A percentile compares a stretch with the other conserved stretches of the same genome.
These are phyloP conservation scores for Pseudopediastrum boryanum DNA, from an alignment of 139 green algal species.

Conservation along the genomic window DNA sequence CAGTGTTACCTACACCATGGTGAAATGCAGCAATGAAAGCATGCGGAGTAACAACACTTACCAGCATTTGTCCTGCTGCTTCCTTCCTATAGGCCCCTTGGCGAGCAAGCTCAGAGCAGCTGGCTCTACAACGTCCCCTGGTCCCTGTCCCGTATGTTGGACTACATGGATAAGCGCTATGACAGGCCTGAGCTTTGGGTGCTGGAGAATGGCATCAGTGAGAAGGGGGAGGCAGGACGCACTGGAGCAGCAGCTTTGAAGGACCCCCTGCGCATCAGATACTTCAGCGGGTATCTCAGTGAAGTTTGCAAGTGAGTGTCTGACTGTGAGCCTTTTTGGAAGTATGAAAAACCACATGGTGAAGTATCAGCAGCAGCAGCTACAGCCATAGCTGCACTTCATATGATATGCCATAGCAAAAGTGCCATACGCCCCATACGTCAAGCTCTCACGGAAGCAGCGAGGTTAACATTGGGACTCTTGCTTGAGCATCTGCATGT, in stretches of 20 bases:
- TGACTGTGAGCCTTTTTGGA: background rate
- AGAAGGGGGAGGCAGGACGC: constrained; percentile 27
- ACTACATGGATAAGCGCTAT: constrained; percentile 38
- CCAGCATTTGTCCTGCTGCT: too few species aligned
- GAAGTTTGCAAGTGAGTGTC: constrained; percentile 35
- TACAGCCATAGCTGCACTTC: too few species aligned
- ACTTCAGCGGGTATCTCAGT: constrained; percentile 35
- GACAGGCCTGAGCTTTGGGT: constrained; percentile 38
- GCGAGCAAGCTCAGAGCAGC: constrained; percentile 30
- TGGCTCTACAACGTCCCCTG: constrained; percentile 43
- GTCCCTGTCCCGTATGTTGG: constrained; percentile 33
- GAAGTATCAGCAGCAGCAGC: too few species aligned
- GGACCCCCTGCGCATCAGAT: constrained; percentile 23
- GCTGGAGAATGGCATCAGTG: constrained; percentile 37
- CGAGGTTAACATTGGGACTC: too few species aligned
- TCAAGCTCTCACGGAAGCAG: too few species aligned
- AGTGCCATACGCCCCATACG: too few species aligned
- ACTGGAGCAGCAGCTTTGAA: background rate
- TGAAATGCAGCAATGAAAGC: too few species aligned
- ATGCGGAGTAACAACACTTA: too few species aligned
- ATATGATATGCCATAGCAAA: too few species aligned
- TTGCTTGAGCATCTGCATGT: too few species aligned
- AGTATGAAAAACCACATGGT: too few species aligned
- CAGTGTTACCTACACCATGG: too few species aligned
- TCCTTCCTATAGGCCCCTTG: background rate